A percentile compares a stretch with the other conserved stretches of the same genome.
These are phyloP conservation scores for Pulicaria dysenterica DNA, from an alignment of 129 eudicot genomes.

Conservation along the genomic window DNA sequence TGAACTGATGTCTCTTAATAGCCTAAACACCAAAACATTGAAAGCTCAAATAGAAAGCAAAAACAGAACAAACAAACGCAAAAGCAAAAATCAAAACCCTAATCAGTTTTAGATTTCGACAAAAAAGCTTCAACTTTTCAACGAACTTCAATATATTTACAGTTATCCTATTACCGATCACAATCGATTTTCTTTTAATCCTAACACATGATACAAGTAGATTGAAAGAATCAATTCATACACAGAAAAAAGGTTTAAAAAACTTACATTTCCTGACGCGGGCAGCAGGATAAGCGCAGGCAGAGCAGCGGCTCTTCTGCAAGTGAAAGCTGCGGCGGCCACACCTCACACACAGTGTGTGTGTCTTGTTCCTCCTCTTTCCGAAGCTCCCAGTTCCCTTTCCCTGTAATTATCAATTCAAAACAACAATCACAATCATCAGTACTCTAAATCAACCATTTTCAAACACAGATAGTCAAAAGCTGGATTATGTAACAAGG, in stretches of 20 bases:
- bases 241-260: background rate
- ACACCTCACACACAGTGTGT: constrained; percentile 57
- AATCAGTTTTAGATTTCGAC: background rate
- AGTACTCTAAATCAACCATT: constrained; percentile 12
- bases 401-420: constrained; percentile 34
- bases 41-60: background rate
- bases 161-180: background rate
- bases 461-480: background rate
- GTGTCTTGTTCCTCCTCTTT: constrained; percentile 63
- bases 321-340: constrained; percentile 51
- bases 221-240: background rate
- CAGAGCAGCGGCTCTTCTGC: constrained; percentile 55
- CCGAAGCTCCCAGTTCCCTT: constrained; percentile 60
- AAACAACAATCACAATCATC: background rate
- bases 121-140: background rate
- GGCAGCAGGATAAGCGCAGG: constrained; percentile 58
- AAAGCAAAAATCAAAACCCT: background rate
- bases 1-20: background rate
- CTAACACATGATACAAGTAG: background rate
- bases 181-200: background rate
- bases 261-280: constrained; percentile 51
- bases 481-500: background rate
- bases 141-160: background rate
- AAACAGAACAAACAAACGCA: too few relatives aligned
- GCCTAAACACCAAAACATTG: background rate